Percentiles rank a stretch among this genome's conserved stretches.
Conservation (phyloP, 495 filamentous ascomycete species). For the Mytilinidion resinicola region DNA sequence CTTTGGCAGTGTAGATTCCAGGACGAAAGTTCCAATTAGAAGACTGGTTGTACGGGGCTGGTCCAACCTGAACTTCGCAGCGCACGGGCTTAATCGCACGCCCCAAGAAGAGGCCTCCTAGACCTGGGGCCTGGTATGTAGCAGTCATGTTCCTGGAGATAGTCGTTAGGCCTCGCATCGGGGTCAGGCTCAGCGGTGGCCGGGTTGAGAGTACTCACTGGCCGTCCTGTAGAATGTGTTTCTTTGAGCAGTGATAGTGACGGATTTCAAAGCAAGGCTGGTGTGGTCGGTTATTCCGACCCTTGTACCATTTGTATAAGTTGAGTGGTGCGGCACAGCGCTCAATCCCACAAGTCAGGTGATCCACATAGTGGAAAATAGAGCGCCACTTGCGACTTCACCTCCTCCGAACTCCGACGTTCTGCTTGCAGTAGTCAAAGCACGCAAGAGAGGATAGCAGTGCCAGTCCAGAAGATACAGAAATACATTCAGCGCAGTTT, state of each 20-base stretch:
- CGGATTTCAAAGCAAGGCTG: no score
- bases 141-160: not conserved
- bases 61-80: not conserved
- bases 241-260: no score
- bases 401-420: no score
- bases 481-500: not conserved
- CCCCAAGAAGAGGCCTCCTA: not conserved
- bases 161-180: not conserved
- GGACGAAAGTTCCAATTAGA: not conserved
- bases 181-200: not conserved
- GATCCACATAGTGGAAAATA: no score
- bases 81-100: not conserved
- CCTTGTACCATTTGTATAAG: no score
- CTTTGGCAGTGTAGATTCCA: constrained; percentile 32
- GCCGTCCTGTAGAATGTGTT: no score
- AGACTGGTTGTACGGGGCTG: not conserved
- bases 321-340: no score
- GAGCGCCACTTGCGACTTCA: no score
- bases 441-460: not conserved
- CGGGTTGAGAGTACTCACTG: not conserved
- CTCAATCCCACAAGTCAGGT: no score
- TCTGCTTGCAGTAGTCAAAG: no score
- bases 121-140: not conserved
- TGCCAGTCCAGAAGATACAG: not conserved
- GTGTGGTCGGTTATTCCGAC: no score